Percentiles rank a stretch among this genome's conserved stretches.
Conservation (phyloP, 1,284 basidiomycete genomes). For the Ustilago nuda region DNA sequence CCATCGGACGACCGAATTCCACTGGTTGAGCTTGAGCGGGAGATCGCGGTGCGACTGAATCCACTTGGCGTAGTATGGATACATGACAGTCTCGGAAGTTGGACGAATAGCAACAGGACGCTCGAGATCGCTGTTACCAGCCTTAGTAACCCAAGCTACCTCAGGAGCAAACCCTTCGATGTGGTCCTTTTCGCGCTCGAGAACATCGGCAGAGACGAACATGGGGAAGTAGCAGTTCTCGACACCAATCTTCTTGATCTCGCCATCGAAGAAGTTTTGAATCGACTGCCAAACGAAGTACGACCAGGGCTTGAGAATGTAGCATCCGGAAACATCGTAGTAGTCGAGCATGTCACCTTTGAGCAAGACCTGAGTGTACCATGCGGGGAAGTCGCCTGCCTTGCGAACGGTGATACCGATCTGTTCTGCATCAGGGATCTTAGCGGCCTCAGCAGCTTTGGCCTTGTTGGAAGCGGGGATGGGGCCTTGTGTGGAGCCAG, state of each 20-base stretch:
- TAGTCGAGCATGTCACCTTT: conserved; percentile 99
- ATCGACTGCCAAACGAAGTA: conserved; percentile 97
- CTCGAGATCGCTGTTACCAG: conserved; percentile 91
- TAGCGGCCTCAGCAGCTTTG: conserved; percentile 53
- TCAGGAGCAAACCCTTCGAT: conserved; percentile 99
- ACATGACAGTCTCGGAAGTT: conserved; percentile 98
- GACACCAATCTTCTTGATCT: conserved; percentile 94
- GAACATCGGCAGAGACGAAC: conserved; percentile 92
- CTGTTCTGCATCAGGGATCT: conserved; percentile 66
- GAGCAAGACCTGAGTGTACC: conserved; percentile 81
- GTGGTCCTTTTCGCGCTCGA: conserved; percentile 98
- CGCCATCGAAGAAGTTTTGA: conserved; percentile 73
- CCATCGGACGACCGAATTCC: conserved; percentile 99
- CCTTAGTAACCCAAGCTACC: conserved; percentile 98
- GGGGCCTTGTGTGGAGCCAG: conserved; percentile 47
- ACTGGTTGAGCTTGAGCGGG: conserved; percentile 96
- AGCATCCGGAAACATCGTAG: conserved; percentile 98
- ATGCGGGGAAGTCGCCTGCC: conserved; percentile 67
- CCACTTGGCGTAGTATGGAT: conserved; percentile 97
- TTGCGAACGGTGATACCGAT: conserved; percentile 69
- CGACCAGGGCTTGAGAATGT: conserved; percentile 97
- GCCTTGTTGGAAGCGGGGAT: conserved; percentile 42
- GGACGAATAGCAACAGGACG: conserved; percentile 98
- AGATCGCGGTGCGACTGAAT: conserved; percentile 97
- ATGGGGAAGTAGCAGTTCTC: conserved; percentile 99